phyloP scores from a whole-genome alignment of 176 grass and related monocot genomes.

The Carex scoparia region DNA sequence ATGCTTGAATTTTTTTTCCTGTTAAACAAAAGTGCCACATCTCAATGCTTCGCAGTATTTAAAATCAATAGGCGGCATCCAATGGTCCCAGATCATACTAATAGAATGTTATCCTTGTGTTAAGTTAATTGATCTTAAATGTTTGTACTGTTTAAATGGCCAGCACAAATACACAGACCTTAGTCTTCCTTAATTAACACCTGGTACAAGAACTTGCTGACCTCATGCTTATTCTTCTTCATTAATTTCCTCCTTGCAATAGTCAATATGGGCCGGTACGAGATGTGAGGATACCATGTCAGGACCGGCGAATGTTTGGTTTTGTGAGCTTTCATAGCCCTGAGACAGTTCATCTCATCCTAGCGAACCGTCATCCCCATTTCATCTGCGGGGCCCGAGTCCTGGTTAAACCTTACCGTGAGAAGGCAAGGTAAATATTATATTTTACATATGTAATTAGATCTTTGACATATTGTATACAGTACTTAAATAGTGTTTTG shows the following conservation, averaged over 20 bases:
- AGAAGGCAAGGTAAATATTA: conserved; percentile 26
- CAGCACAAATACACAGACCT: background rate
- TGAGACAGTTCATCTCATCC: conserved; percentile 34
- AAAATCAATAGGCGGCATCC: background rate
- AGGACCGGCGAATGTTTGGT: conserved; percentile 38
- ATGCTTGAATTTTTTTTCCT: background rate
- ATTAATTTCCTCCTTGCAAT: background rate
- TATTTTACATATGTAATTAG: background rate
- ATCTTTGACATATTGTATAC: background rate
- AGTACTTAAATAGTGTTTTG: background rate
- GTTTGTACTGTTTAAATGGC: background rate
- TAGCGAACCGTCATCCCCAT: conserved; percentile 43
- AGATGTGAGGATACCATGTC: conserved; percentile 36
- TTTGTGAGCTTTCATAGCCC: conserved; percentile 55
- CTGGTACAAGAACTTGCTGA: background rate
- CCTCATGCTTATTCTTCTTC: background rate
- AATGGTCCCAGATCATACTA: background rate
- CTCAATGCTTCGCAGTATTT: background rate
- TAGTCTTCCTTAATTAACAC: conserved; percentile 7
- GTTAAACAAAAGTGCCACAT: background rate
- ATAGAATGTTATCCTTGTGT: background rate
- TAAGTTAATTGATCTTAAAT: background rate
- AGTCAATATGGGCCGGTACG: conserved; percentile 50
- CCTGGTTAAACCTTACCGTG: conserved; percentile 33
- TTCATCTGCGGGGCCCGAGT: conserved; percentile 39